Percentiles rank a stretch among this genome's conserved stretches.
Conservation (phyloP, 1,284 basidiomycete species). For the Tylopilus sp. region DNA sequence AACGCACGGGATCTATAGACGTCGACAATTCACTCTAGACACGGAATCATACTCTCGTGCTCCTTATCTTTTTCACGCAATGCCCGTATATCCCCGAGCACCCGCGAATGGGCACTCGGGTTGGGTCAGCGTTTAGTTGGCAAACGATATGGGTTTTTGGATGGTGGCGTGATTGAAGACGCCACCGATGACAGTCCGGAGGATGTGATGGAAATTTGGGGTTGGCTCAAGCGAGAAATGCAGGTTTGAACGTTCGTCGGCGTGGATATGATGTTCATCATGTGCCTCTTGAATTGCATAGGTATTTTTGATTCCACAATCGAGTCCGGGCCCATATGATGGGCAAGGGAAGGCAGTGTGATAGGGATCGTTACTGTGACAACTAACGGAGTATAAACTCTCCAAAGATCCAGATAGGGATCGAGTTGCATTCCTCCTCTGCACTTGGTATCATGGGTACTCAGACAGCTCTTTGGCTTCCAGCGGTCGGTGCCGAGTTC, state of each 20-base stretch:
- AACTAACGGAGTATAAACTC: not conserved
- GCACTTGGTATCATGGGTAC: conserved; percentile 16
- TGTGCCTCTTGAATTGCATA: not conserved
- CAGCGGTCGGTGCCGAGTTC: conserved; percentile 19
- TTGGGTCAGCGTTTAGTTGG: conserved; percentile 49
- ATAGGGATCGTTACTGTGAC: not conserved
- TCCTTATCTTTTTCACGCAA: conserved; percentile 45
- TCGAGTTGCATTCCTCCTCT: not conserved
- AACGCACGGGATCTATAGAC: conserved; percentile 16
- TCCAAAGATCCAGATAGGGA: not conserved
- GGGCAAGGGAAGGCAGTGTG: too few species aligned
- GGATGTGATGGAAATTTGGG: conserved; percentile 29
- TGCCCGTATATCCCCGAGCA: conserved; percentile 12
- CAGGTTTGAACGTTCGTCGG: conserved; percentile 10
- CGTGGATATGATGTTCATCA: not conserved
- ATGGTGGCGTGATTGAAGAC: conserved; percentile 35
- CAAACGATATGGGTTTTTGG: conserved; percentile 61
- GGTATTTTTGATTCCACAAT: not conserved
- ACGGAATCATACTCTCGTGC: conserved; percentile 70
- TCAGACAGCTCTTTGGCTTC: conserved; percentile 30
- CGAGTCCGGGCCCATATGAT: too few species aligned
- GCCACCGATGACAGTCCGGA: not conserved
- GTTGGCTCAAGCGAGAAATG: conserved; percentile 37
- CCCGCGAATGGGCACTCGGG: conserved; percentile 29
- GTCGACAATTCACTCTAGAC: conserved; percentile 62